Conservation (phyloP, 495 filamentous ascomycete species). For the Penicillium subrubescens region DNA sequence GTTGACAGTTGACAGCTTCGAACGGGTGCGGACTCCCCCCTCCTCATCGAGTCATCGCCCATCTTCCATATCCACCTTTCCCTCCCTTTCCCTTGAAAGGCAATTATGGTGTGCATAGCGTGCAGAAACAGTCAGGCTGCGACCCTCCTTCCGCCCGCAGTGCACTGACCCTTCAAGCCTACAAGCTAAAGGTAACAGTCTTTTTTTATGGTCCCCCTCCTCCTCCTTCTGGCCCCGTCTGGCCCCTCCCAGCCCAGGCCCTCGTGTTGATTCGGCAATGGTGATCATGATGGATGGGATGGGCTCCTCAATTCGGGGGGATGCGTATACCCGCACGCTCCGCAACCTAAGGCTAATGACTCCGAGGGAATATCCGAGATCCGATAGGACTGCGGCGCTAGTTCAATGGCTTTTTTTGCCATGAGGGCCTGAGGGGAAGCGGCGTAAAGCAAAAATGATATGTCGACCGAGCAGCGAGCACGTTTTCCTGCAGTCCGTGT, state of each 20-base stretch:
- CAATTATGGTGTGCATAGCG: conserved; percentile 32
- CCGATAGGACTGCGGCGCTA: conserved; percentile 25
- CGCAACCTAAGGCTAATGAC: conserved; percentile 7
- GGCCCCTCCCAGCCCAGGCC: background rate
- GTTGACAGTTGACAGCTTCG: conserved; percentile 25
- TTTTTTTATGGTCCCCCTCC: background rate
- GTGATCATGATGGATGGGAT: conserved; percentile 17
- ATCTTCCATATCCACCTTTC: background rate
- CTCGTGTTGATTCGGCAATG: conserved; percentile 23
- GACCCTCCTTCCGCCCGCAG: conserved; percentile 10
- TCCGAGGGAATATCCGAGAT: conserved; percentile 5
- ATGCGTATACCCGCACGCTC: conserved; percentile 22
- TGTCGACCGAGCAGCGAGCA: conserved; percentile 14
- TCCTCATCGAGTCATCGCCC: background rate
- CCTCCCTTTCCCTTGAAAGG: conserved; percentile 12
- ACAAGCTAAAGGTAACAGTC: conserved; percentile 11
- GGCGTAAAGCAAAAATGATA: conserved; percentile 15
- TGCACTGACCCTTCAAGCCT: conserved; percentile 25
- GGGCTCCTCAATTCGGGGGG: conserved; percentile 14
- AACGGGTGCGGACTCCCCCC: background rate
- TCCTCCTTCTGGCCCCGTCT: background rate
- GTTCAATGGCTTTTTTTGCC: background rate
- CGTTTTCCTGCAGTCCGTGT: conserved; percentile 17
- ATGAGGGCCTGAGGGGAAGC: conserved; percentile 3
- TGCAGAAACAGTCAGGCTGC: conserved; percentile 19